phyloP scores from a whole-genome alignment of 1,284 basidiomycete genomes.

The Trametes pubescens region DNA sequence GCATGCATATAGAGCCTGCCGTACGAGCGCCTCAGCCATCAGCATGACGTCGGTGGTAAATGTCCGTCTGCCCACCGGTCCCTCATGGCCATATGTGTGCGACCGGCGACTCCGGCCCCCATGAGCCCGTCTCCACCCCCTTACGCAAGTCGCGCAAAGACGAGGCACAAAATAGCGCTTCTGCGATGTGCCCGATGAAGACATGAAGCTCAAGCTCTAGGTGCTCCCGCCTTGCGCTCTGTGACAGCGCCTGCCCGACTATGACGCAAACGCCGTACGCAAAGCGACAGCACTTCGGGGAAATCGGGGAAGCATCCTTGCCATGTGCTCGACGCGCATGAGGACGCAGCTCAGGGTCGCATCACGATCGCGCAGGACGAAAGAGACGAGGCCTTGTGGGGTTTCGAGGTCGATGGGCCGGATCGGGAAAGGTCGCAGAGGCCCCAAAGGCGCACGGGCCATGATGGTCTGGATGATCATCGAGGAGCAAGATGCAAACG shows the following conservation, averaged over 20 bases:
- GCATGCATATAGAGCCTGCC: slow-evolving; percentile 9
- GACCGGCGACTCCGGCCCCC: slow-evolving; percentile 22
- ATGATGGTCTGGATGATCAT: slow-evolving; percentile 18
- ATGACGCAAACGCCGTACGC: slow-evolving; percentile 18
- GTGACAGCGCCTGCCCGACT: background rate
- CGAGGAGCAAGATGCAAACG: slow-evolving; percentile 19
- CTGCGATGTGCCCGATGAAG: slow-evolving; percentile 17
- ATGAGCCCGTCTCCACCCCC: slow-evolving; percentile 28
- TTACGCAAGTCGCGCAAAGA: slow-evolving; percentile 19
- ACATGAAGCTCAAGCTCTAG: background rate
- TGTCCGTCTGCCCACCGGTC: slow-evolving; percentile 6
- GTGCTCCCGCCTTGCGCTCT: background rate
- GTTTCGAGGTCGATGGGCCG: slow-evolving; percentile 26
- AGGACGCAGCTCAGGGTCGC: background rate
- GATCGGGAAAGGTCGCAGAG: slow-evolving; percentile 24
- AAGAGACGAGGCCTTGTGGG: background rate
- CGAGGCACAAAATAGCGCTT: slow-evolving; percentile 14
- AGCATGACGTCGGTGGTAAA: slow-evolving; percentile 27
- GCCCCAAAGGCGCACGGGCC: slow-evolving; percentile 8
- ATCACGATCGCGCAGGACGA: slow-evolving; percentile 3
- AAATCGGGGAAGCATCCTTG: slow-evolving; percentile 9
- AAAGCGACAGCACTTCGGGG: slow-evolving; percentile 18
- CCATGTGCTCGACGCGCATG: slow-evolving; percentile 20
- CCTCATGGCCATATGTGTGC: slow-evolving; percentile 11
- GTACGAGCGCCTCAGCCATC: slow-evolving; percentile 21